phyloP scores from a whole-genome alignment of 306 rosid genomes.

The Casuarina cunninghamiana region DNA sequence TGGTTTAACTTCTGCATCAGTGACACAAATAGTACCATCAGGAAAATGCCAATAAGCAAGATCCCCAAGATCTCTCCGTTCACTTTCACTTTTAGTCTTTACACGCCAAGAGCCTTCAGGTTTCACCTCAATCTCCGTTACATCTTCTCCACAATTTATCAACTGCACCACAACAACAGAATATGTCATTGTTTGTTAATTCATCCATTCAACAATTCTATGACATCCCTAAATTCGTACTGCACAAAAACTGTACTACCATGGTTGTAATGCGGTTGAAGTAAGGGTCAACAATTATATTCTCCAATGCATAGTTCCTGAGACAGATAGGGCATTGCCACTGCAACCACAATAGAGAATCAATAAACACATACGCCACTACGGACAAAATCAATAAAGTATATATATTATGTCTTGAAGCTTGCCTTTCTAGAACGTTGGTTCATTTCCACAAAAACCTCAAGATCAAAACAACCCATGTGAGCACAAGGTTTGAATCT shows the following conservation, averaged over 20 bases:
- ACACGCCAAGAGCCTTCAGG: slow-evolving; percentile 99
- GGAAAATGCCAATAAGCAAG: slow-evolving; percentile 83
- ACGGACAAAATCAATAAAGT: background rate
- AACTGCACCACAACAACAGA: slow-evolving; percentile 52
- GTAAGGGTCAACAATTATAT: slow-evolving; percentile 85
- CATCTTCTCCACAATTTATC: slow-evolving; percentile 87
- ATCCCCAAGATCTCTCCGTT: slow-evolving; percentile 66
- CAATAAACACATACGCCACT: slow-evolving; percentile 20
- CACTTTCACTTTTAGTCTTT: slow-evolving; percentile 78
- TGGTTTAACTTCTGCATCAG: slow-evolving; percentile 44
- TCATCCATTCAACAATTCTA: slow-evolving; percentile 8
- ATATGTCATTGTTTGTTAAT: slow-evolving; percentile 8
- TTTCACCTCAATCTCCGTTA: slow-evolving; percentile 83
- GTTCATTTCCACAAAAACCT: slow-evolving; percentile 92
- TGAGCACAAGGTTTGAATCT: slow-evolving; percentile 95
- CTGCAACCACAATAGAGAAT: slow-evolving; percentile 62
- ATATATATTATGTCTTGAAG: slow-evolving; percentile 16
- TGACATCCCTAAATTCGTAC: slow-evolving; percentile 12
- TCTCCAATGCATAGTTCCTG: slow-evolving; percentile 85
- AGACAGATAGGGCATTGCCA: slow-evolving; percentile 99
- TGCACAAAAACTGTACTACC: slow-evolving; percentile 48
- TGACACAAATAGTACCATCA: slow-evolving; percentile 55
- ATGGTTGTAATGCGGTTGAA: slow-evolving; percentile 71
- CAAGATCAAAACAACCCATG: slow-evolving; percentile 98
- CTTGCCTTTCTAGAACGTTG: slow-evolving; percentile 96